Base-by-base conservation (phyloP, 352 stramenopile species). In the Phytophthora fragariaefolia region DNA sequence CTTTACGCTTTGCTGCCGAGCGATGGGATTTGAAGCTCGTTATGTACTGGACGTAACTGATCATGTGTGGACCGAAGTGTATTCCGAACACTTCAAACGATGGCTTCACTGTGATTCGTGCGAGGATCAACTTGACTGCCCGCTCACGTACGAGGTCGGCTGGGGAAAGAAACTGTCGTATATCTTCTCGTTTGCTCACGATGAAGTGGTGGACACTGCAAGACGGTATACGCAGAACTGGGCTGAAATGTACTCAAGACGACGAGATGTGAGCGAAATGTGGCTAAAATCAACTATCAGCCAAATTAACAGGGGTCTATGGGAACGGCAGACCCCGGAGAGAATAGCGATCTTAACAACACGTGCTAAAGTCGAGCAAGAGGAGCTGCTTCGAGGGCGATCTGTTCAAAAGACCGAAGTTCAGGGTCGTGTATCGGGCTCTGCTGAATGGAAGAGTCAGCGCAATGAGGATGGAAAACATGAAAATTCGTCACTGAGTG, bases 1-100 rank as follows among this genome's bases (percentile, higher is more conserved):
- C 62, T 98, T 98, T 65, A 97, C 88, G 8, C 80, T 98, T 1
- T 92, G 91, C 59, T 97, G 89, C 36, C 83, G 88, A 15, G 83
- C 94, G 1, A 87, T 98, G 74, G 91, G 92, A 5, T 97, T 97
- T 23, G 91, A 98, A 58, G 85, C 89, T 26, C 90, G 93, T 10
- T 98, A 98, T 47, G 88, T 98, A 6, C 66, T 97, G 6, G 96
- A 99, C 76, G 89, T 97, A 20, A 98, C 94, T 0, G 96, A 99
- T 64, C 96, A 99, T 63, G 92, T 99, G 7, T 99, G 96, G 96
- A 96, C 85, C 9, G 96, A 99, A 77, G 90, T 98, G 15, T 97
- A 92, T 67, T 92, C 79, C 12, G 63, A 88, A 8, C 69, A 90
- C 38, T 76, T 69, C 46, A 82, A 92, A 58, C 74, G 89, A 51